Evolutionary conservation across 352 stramenopile species (phyloP).

Genomic region (Nothophytophthora sp.): DNA sequence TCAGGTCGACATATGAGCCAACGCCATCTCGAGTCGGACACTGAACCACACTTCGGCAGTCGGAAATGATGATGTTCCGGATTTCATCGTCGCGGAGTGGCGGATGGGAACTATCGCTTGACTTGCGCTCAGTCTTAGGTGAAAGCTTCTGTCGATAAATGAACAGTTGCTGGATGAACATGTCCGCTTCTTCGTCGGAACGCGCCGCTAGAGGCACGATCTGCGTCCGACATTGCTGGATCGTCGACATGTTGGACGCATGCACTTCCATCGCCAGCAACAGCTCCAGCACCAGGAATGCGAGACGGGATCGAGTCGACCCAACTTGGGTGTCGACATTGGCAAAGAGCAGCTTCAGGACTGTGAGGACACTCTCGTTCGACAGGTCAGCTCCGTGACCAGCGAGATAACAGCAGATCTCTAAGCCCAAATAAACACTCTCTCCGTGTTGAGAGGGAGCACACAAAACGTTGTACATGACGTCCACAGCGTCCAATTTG

Average conservation of each 20-base stretch:
- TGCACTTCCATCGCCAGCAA: conserved; percentile 22
- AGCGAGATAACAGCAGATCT: conserved; percentile 42
- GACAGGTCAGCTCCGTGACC: conserved; percentile 27
- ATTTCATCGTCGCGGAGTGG: conserved; percentile 14
- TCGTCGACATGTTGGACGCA: conserved; percentile 22
- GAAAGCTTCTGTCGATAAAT: conserved; percentile 13
- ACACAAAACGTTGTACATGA: conserved; percentile 36
- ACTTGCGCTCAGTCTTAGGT: no score
- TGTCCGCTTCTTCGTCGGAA: conserved; percentile 23
- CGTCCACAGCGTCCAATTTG: conserved; percentile 18
- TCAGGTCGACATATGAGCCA: conserved; percentile 13
- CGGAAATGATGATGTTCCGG: conserved; percentile 11
- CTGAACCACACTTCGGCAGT: conserved; percentile 16
- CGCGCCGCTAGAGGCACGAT: conserved; percentile 20
- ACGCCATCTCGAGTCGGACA: conserved; percentile 2
- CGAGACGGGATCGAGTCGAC: conserved; percentile 15
- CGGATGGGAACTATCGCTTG: background rate
- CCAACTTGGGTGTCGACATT: conserved; percentile 8
- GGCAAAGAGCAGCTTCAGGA: conserved; percentile 36
- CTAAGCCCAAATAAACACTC: conserved; percentile 23
- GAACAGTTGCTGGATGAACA: conserved; percentile 31
- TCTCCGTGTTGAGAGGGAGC: conserved; percentile 28
- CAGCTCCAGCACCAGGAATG: conserved; percentile 37
- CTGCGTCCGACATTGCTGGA: conserved; percentile 30
- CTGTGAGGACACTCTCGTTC: conserved; percentile 7